Evolutionary conservation across 2,329 filamentous ascomycete species (phyloP).

Genomic region (Alternaria metachromatica): DNA sequence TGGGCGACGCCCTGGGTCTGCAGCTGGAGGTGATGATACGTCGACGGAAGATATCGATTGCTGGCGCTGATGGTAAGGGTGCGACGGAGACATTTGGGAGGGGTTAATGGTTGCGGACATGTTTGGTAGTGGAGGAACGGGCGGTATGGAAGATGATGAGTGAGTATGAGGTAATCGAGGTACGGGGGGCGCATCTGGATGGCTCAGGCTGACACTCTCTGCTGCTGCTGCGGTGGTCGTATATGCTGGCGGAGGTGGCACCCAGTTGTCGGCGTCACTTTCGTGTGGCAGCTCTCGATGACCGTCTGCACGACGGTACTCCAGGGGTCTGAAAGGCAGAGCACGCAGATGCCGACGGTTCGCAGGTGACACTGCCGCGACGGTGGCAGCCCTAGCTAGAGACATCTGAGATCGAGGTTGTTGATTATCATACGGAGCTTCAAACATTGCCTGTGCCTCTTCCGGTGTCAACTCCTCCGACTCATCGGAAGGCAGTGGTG

Average conservation of each 20-base stretch:
- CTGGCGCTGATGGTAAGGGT: conserved; percentile 22
- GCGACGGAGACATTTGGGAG: conserved; percentile 36
- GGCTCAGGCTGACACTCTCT: conserved; percentile 47
- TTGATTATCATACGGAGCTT: conserved; percentile 50
- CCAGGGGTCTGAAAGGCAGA: conserved; percentile 61
- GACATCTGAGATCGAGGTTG: conserved; percentile 50
- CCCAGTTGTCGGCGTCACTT: conserved; percentile 88
- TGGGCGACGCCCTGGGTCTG: conserved; percentile 25
- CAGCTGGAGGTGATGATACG: conserved; percentile 28
- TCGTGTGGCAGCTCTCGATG: conserved; percentile 79
- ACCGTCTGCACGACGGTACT: conserved; percentile 73
- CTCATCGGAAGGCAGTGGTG: conserved; percentile 33
- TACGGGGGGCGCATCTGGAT: conserved; percentile 41
- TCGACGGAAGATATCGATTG: conserved; percentile 43
- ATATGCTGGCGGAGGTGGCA: conserved; percentile 83
- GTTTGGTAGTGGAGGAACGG: conserved; percentile 34
- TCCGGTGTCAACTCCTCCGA: conserved; percentile 42
- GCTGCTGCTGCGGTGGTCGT: conserved; percentile 62
- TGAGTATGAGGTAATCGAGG: conserved; percentile 10
- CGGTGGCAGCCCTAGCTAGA: conserved; percentile 53
- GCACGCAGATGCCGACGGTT: conserved; percentile 70
- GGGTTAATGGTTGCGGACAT: conserved; percentile 31
- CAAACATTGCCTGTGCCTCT: conserved; percentile 47
- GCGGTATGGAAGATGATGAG: conserved; percentile 22
- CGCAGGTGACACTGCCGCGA: conserved; percentile 70